Evolutionary conservation across 257 asterid genomes (phyloP), one percentile per base, ranked within the genome.

Genomic region (Coffea eugenioides): DNA sequence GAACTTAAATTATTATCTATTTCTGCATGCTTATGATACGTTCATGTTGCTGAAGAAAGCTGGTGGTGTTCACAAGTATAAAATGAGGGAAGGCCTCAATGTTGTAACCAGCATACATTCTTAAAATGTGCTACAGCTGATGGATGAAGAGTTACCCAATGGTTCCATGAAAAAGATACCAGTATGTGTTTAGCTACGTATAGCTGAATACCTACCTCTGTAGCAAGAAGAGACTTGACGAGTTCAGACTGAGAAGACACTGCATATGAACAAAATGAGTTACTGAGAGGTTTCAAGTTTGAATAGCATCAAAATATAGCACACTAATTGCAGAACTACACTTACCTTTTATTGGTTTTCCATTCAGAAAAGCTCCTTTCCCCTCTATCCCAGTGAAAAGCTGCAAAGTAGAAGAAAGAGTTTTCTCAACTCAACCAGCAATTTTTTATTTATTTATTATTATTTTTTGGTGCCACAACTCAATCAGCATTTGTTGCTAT

Each of bases 191-290:
- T 39, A 39, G 43, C 43, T 4, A 51, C 7, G 57, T 49, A 71
- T 54, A 71, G 73, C 51, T 77, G 46, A 72, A 67, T 87, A 92
- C 98, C 97, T 87, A 92, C 98, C 97, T 90, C 98, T 27, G 98
- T 91, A 76, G 88, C 92, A 82, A 94, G 98, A 86, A 94, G 95
- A 71, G 96, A 89, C 90, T 88, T 86, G 80, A 92, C 87, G 18
- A 94, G 98, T 90, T 90, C 98, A 73, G 88, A 80, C 85, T 94
- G 96, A 83, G 97, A 86, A 82, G 97, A 92, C 51, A 86, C 98
- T 94, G 93, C 85, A 83, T 68, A 80, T 75, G 72, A 85, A 34
- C 59, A 77, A 16, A 64, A 23, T 51, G 39, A 31, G 82, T 41
- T 27, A 65, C 43, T 84, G 76, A 86, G 64, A 71, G 39, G 46